Evolutionary conservation across 306 rosid genomes (phyloP), one percentile per base, ranked within the genome.

Genomic region (Vachellia collinsii): DNA sequence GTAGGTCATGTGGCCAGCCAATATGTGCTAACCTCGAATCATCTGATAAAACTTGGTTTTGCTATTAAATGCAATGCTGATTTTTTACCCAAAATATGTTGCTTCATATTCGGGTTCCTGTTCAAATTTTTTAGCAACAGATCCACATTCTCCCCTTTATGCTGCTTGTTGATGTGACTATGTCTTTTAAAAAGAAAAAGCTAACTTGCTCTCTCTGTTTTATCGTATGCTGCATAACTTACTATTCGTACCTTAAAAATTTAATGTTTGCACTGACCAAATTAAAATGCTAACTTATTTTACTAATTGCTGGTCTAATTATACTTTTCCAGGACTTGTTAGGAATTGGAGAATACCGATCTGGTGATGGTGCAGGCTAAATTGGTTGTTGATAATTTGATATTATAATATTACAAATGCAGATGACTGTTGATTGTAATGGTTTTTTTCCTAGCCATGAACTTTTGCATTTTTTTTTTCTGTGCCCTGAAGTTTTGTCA

Each of bases 271-370:
- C 75, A 13, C 70, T 4, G 8, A 19, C 20, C 41, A 44, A 38
- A 42, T 36, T 65, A 25, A 20, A 46, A 63, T 74, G 51, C 69
- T 47, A 56, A 42, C 56, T 44, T 77, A 39, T 51, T 62, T 70
- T 64, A 41, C 66, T 48, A 14, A 62, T 25, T 25, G 70, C n/a
- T 72, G 25, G 71, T 36, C 8, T 43, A 22, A n/a, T 46, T 48
- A 14, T 72, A 43, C 80, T 51, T 67, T 78, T 85, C 73, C 90
- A 94, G 98, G 97, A 94, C 84, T 82, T 94, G 84, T 88, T 94
- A 13, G 98, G 98, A 77, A 92, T 94, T 11, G 98, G 98, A 83
- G 98, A 92, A 80, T 94, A 91, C 77, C 89, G 95, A 77, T 92
- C 97, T 6, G 92, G 97, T 51, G 91, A 78, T 58, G 34, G 37